Evolutionary conservation across 2,329 filamentous ascomycete genomes (phyloP).

Genomic region (Geosmithia putterillii): DNA sequence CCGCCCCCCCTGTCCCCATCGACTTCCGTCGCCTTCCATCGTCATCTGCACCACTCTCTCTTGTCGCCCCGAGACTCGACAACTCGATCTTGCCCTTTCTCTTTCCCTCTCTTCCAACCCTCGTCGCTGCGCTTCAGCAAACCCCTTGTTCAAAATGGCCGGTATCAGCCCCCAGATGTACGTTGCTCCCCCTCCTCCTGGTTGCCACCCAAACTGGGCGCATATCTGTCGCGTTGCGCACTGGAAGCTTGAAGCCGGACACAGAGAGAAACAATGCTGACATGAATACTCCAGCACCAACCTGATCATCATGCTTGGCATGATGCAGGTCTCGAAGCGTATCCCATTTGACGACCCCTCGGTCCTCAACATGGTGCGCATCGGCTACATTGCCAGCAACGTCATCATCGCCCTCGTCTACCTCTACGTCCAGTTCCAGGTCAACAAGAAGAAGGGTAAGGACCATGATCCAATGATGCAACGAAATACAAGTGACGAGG

Average conservation of each 20-base stretch:
- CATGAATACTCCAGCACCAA: slow-evolving; percentile 53
- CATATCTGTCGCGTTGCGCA: slow-evolving; percentile 6
- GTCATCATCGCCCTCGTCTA: slow-evolving; percentile 76
- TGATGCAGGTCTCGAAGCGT: slow-evolving; percentile 97
- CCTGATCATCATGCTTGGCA: slow-evolving; percentile 86
- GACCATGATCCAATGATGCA: neutral
- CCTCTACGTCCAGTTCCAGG: slow-evolving; percentile 70
- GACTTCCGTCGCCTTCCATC: neutral
- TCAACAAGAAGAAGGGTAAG: slow-evolving; percentile 96
- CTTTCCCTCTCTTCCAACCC: neutral
- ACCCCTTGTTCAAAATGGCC: slow-evolving; percentile 38
- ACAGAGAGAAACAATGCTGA: slow-evolving; percentile 9
- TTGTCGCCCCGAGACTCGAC: neutral
- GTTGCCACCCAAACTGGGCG: neutral
- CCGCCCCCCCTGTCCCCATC: neutral
- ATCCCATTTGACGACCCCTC: slow-evolving; percentile 81
- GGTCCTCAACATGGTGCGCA: slow-evolving; percentile 44
- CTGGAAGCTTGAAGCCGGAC: neutral
- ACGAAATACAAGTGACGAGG: neutral
- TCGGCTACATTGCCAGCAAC: slow-evolving; percentile 49
- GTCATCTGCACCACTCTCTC: neutral
- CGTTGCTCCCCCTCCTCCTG: slow-evolving; percentile 11
- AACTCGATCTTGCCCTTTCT: neutral
- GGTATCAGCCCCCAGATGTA: slow-evolving; percentile 53
- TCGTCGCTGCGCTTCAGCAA: neutral